phyloP scores from a whole-genome alignment of 768 basidiomycete genomes.

The Trametes sanguinea region DNA sequence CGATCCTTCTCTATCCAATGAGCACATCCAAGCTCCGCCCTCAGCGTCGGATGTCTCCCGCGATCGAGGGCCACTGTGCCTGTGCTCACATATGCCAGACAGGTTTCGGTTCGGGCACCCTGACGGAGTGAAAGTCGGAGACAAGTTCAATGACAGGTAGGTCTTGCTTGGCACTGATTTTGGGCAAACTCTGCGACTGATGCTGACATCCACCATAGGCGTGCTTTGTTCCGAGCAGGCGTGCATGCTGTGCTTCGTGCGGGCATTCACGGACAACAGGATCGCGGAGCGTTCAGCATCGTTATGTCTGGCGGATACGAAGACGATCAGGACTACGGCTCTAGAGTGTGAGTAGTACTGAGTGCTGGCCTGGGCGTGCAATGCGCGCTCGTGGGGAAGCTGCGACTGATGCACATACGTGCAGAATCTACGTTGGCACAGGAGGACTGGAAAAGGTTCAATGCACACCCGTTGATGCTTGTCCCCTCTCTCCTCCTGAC shows the following conservation, averaged over 20 bases:
- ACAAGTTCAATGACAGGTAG: neutral
- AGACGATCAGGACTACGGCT: slow-evolving; percentile 21
- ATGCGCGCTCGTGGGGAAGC: too few species aligned
- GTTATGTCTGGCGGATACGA: slow-evolving; percentile 21
- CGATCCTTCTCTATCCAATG: too few species aligned
- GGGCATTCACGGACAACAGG: slow-evolving; percentile 19
- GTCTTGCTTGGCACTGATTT: neutral
- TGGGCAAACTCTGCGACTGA: neutral
- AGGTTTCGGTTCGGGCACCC: neutral
- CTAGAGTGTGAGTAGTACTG: slow-evolving; percentile 7
- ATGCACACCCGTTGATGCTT: neutral
- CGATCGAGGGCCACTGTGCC: neutral
- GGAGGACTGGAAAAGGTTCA: slow-evolving; percentile 13
- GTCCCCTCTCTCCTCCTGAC: neutral
- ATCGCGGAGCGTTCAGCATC: slow-evolving; percentile 20
- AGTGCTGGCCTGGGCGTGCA: too few species aligned
- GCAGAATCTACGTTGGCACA: slow-evolving; percentile 14
- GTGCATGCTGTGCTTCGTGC: slow-evolving; percentile 12
- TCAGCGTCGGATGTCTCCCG: too few species aligned
- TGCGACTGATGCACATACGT: too few species aligned
- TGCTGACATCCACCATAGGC: neutral
- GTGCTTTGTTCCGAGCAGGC: neutral
- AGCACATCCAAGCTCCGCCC: neutral
- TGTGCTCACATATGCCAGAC: neutral
- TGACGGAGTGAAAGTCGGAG: slow-evolving; percentile 1